Base-by-base conservation (phyloP, 108 stramenopile species). In the Pinguiococcus pyrenoidosus region DNA sequence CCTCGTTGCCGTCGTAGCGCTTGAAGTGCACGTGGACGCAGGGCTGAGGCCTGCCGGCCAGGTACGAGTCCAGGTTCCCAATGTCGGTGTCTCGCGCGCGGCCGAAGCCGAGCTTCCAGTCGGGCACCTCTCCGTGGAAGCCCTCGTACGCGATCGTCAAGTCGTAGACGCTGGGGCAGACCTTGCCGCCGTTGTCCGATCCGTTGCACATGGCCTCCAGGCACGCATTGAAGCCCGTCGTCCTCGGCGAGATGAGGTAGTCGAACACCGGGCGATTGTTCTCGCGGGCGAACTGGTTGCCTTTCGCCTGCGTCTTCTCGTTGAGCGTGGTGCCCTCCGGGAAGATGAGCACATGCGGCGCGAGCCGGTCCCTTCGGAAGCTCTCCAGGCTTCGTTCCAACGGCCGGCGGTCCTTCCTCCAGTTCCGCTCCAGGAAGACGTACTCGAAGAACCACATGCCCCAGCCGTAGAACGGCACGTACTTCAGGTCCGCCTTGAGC, bases 251-350 rank as follows among this genome's bases (percentile, higher is more conserved):
- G 16, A 67, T 18, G 21, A 52, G 51, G 32, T 47, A 59, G 13
- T 67, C 40, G 42, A 67, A 51, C 28, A 18, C 49, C 3, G 66
- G 66, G 12, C 66, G 49, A 17, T 44, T 28, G 41, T 64, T 38
- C 53, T 55, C 26, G 10, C 60, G 53, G n/a, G 64, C 66, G 20
- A 54, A 68, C 25, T 29, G 28, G 26, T 24, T 20, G 66, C 56
- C 61, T 23, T 66, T 68, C 23, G 54, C 58, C 40, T 66, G 27
- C 12, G 62, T 29, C 44, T 30, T 29, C 14, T 39, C 42, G 64
- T 68, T 68, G 37, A 68, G 34, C 10, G 66, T 68, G 12, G 64
- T 66, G 6, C 66, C 66, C 29, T 68, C 66, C 1, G 64, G 64
- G 23, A 64, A 68, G 24, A 68, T 29, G 21, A 68, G 51, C 64